These are phyloP conservation scores for Spathaspora gorwiae DNA, from an alignment of 805 yeast genomes.

Conservation along the genomic window DNA sequence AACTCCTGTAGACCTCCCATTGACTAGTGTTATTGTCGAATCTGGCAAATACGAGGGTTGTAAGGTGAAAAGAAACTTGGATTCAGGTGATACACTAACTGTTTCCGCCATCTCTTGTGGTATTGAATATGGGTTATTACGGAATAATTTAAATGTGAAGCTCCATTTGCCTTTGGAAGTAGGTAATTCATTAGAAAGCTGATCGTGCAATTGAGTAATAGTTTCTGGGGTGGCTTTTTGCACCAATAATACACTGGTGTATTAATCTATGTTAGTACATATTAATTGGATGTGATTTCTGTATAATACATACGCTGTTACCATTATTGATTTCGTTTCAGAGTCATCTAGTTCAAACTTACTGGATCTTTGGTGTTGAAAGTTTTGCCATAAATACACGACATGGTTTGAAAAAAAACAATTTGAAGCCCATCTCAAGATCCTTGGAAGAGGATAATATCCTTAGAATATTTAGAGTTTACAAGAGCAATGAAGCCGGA, in stretches of 20 bases:
- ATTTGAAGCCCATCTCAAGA: not conserved
- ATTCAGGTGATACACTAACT: constrained; percentile 27
- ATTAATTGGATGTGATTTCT: too few relatives aligned
- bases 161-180: constrained; percentile 59
- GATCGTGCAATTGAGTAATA: constrained; percentile 67
- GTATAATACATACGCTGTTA: constrained; percentile 31
- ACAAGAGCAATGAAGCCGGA: not conserved
- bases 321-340: constrained; percentile 15
- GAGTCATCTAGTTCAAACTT: too few relatives aligned
- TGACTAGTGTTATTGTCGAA: constrained; percentile 45
- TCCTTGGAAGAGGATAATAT: not conserved
- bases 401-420: not conserved
- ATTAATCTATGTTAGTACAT: not conserved
- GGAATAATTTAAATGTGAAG: constrained; percentile 62
- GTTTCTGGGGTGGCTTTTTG: constrained; percentile 49
- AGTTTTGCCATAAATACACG: too few relatives aligned
- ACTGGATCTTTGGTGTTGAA: too few relatives aligned
- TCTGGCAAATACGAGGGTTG: constrained; percentile 47
- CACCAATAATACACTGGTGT: constrained; percentile 31
- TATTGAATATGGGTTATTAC: constrained; percentile 54
- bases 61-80: constrained; percentile 47
- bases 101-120: constrained; percentile 34
- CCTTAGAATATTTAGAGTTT: not conserved
- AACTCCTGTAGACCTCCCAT: constrained; percentile 36
- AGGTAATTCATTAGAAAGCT: constrained; percentile 64